These are phyloP conservation scores for Neonectria sp. DNA, from an alignment of 2,329 filamentous ascomycete genomes.

Conservation along the genomic window DNA sequence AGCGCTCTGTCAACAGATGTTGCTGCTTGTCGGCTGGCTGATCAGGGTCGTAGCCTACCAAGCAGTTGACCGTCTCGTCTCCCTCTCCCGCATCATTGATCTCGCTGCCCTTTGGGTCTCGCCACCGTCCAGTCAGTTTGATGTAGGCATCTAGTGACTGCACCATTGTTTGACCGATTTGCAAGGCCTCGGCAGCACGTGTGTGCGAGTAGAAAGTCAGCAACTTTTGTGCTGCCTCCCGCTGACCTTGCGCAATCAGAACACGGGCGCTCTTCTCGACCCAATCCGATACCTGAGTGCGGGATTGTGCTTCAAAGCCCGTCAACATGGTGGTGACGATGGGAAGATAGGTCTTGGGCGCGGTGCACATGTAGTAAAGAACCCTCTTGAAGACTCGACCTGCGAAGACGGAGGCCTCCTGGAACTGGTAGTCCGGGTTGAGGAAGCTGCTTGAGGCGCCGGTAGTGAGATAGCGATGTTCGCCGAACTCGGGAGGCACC, in stretches of 20 bases:
- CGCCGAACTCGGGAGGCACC: slow-evolving; percentile 37
- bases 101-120: slow-evolving; percentile 35
- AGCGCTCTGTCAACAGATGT: background rate
- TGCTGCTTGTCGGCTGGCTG: slow-evolving; percentile 30
- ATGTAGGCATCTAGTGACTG: slow-evolving; percentile 44
- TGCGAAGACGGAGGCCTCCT: slow-evolving; percentile 42
- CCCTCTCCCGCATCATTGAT: slow-evolving; percentile 44
- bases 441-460: slow-evolving; percentile 44
- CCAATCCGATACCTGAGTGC: slow-evolving; percentile 33
- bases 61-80: slow-evolving; percentile 43
- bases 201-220: slow-evolving; percentile 44
- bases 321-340: slow-evolving; percentile 33
- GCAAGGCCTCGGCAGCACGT: slow-evolving; percentile 35
- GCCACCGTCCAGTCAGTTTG: slow-evolving; percentile 41
- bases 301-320: slow-evolving; percentile 37
- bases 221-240: slow-evolving; percentile 33
- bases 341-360: slow-evolving; percentile 37
- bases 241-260: slow-evolving; percentile 36
- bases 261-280: slow-evolving; percentile 40
- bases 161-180: slow-evolving; percentile 36
- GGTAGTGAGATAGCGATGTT: slow-evolving; percentile 42
- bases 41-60: slow-evolving; percentile 43
- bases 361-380: slow-evolving; percentile 44
- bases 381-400: slow-evolving; percentile 42
- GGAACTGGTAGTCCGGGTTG: slow-evolving; percentile 43